These are phyloP conservation scores for Crucihimalaya himalaica DNA, from an alignment of 345 rosid species.

Conservation along the genomic window DNA sequence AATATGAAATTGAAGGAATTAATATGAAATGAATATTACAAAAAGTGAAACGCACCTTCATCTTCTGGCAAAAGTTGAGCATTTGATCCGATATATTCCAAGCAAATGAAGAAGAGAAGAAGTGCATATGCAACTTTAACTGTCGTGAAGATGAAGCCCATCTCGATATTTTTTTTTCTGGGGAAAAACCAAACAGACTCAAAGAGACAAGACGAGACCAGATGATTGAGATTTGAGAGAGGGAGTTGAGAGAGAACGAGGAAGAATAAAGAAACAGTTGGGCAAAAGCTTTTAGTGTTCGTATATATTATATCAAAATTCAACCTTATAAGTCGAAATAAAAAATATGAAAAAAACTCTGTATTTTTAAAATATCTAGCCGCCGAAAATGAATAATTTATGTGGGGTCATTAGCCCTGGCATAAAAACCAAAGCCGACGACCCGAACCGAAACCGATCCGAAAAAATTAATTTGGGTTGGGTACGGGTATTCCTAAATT, in stretches of 20 bases:
- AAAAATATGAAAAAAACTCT: background rate
- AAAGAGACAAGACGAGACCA: background rate
- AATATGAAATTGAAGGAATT: background rate
- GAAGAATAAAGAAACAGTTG: constrained; percentile 17
- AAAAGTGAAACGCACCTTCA: constrained; percentile 51
- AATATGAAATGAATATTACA: background rate
- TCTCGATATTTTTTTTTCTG: constrained; percentile 1
- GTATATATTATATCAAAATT: background rate
- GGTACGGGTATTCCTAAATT: too few species aligned
- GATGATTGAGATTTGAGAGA: background rate
- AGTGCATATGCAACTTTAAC: constrained; percentile 29
- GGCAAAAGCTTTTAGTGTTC: constrained; percentile 18
- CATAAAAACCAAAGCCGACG: too few species aligned
- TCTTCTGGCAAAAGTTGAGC: constrained; percentile 58
- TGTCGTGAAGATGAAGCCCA: constrained; percentile 39
- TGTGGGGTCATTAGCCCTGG: constrained; percentile 21
- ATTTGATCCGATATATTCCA: constrained; percentile 38
- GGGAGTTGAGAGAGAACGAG: background rate
- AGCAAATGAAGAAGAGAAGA: constrained; percentile 42
- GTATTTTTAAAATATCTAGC: background rate
- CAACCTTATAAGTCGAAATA: background rate
- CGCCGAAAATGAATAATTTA: constrained; percentile 18
- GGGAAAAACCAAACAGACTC: background rate
- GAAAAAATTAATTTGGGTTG: too few species aligned
- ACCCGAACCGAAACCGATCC: too few species aligned